These are phyloP conservation scores for Thermoascus crustaceus DNA, from an alignment of 2,329 filamentous ascomycete species.

Conservation along the genomic window DNA sequence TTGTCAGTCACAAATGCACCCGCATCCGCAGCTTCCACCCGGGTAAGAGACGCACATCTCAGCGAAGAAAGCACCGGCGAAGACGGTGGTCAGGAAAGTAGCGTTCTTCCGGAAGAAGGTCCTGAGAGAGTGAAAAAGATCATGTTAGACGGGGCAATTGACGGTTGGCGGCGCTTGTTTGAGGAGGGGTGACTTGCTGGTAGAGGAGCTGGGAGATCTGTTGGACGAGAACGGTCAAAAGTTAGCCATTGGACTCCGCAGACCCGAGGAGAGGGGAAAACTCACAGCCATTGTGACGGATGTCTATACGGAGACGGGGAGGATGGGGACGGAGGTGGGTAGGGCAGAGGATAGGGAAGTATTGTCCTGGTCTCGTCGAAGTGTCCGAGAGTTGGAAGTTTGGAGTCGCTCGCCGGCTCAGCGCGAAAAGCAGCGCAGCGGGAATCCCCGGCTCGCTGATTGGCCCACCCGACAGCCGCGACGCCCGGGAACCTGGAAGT, in stretches of 20 bases:
- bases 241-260: constrained; percentile 23
- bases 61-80: constrained; percentile 78
- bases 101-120: constrained; percentile 78
- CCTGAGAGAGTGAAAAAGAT: constrained; percentile 44
- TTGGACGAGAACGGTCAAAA: constrained; percentile 16
- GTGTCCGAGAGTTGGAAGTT: constrained; percentile 22
- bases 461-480: constrained; percentile 17
- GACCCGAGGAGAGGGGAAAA: constrained; percentile 8
- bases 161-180: constrained; percentile 4
- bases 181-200: constrained; percentile 45
- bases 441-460: constrained; percentile 33
- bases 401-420: constrained; percentile 12
- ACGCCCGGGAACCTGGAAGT: constrained; percentile 1
- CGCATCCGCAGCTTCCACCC: not conserved
- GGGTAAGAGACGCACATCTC: constrained; percentile 64
- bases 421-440: constrained; percentile 24
- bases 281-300: constrained; percentile 53
- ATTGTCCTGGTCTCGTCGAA: constrained; percentile 16
- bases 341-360: no score
- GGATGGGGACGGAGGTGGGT: constrained; percentile 16
- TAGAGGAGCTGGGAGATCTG: constrained; percentile 50
- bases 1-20: constrained; percentile 4
- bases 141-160: constrained; percentile 12
- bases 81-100: constrained; percentile 79
- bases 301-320: constrained; percentile 13